Evolutionary conservation across 768 basidiomycete species (phyloP), one percentile per base, ranked within the genome.

Genomic region (Grammothele lineata): DNA sequence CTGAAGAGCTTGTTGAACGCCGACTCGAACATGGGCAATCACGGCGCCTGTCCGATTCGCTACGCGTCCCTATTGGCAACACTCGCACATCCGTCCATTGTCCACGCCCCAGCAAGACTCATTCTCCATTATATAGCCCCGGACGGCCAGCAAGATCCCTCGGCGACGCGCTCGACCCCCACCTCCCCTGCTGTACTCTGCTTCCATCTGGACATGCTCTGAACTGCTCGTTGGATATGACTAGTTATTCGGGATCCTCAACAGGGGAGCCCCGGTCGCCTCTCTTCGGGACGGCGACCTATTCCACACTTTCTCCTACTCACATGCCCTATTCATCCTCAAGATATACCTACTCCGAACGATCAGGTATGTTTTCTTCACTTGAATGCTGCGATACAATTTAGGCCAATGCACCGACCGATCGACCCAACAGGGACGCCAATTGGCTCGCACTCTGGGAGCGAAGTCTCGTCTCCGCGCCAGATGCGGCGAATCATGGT

Each of bases 321-420:
- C 73, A 77, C 51, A 75, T 78, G 17, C 74, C 75, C 10, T 69
- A 77, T 53, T 81, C 81, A 4, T 76, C 80, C 37, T 80, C 83
- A 63, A 73, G 78, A 69, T 70, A 74, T 59, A 80, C 81, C 3
- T 76, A 78, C 32, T 71, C 78, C 44, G 67, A 74, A 7, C 70
- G 66, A 55, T 79, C 80, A 63, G 76, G 84, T 83, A 35, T 23
- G 71, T 61, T 11, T 24, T 23, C 19, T 19, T 23, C 36, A 3
- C 32, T 21, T 12, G n/a, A 9, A 8, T 23, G 24, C 19, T 14
- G 9, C n/a, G n/a, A n/a, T n/a, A n/a, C n/a, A n/a, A n/a, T n/a
- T n/a, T n/a, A n/a, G n/a, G n/a, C n/a, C n/a, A n/a, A n/a, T n/a
- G n/a, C n/a, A n/a, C n/a, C n/a, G n/a, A n/a, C n/a, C n/a, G n/a